A percentile compares a stretch with the other conserved stretches of the same genome.
Evolutionary conservation across 225 moss, liverwort and hornwort genomes (phyloP).

Genomic region (Anthoceros angustus): DNA sequence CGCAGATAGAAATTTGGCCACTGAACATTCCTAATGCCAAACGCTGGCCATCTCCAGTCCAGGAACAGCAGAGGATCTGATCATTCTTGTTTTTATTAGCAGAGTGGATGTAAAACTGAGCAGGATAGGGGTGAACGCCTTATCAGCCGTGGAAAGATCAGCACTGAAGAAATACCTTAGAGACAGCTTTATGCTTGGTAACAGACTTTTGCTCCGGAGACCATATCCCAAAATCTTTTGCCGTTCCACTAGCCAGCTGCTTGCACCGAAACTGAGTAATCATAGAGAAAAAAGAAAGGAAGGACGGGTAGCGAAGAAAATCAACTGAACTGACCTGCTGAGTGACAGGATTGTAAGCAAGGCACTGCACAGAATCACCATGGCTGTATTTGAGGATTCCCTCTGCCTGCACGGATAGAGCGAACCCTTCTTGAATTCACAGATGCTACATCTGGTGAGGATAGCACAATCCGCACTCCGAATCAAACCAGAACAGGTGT

Average conservation of each 20-base stretch:
- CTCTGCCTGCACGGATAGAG: slow-evolving; percentile 54
- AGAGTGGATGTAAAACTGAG: background rate
- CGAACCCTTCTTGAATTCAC: slow-evolving; percentile 10
- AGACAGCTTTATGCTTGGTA: slow-evolving; percentile 64
- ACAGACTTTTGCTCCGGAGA: slow-evolving; percentile 95
- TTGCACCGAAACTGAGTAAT: background rate
- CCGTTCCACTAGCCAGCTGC: slow-evolving; percentile 91
- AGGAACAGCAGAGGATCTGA: slow-evolving; percentile 67
- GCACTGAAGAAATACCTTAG: slow-evolving; percentile 37
- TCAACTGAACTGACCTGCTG: slow-evolving; percentile 43
- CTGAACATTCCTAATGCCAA: slow-evolving; percentile 81
- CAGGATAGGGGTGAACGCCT: background rate
- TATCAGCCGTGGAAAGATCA: background rate
- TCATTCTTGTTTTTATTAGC: background rate
- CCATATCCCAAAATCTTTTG: slow-evolving; percentile 95
- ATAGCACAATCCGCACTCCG: background rate
- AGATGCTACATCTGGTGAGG: background rate
- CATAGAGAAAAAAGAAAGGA: background rate
- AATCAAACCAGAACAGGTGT: background rate
- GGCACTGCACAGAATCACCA: slow-evolving; percentile 80
- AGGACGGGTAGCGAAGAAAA: background rate
- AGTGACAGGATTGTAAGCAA: slow-evolving; percentile 93
- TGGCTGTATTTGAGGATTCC: slow-evolving; percentile 96
- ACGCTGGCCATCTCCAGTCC: slow-evolving; percentile 87
- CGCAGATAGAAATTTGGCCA: slow-evolving; percentile 82